phyloP scores from a whole-genome alignment of 2,329 filamentous ascomycete species.

The Claviceps sp. region DNA sequence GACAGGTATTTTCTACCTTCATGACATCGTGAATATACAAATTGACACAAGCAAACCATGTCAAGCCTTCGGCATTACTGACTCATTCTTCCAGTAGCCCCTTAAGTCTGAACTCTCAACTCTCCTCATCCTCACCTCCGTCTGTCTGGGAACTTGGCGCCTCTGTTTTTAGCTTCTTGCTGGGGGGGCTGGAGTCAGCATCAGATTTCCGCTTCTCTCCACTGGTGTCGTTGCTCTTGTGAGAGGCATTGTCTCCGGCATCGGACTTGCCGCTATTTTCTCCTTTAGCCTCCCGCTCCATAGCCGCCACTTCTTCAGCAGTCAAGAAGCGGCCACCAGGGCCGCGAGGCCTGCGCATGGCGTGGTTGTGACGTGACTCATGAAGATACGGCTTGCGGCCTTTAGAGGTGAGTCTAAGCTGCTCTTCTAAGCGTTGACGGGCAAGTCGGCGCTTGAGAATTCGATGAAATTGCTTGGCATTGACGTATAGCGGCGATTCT shows the following conservation, averaged over 20 bases:
- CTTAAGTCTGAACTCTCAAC: constrained; percentile 1
- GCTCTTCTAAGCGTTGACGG: constrained; percentile 85
- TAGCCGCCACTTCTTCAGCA: constrained; percentile 84
- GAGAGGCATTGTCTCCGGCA: constrained; percentile 11
- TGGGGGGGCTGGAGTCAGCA: constrained; percentile 29
- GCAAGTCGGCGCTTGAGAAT: constrained; percentile 91
- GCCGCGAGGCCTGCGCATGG: constrained; percentile 87
- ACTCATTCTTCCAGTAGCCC: not conserved
- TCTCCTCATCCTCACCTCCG: constrained; percentile 23
- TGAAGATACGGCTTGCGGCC: constrained; percentile 94
- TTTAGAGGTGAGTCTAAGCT: constrained; percentile 81
- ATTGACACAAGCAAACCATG: constrained; percentile 1
- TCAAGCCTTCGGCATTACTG: not conserved
- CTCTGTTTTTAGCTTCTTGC: constrained; percentile 47
- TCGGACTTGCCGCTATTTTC: constrained; percentile 20
- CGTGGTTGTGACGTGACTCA: constrained; percentile 94
- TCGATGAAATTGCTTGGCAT: constrained; percentile 96
- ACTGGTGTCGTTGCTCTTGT: constrained; percentile 16
- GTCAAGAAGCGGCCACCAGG: constrained; percentile 93
- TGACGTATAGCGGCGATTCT: constrained; percentile 92
- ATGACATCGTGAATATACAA: constrained; percentile 23
- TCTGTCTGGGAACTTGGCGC: constrained; percentile 22
- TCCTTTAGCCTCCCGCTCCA: constrained; percentile 53
- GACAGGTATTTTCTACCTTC: constrained; percentile 15
- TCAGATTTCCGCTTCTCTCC: constrained; percentile 51